Percentiles rank a stretch among this genome's conserved stretches.
These are phyloP conservation scores for Fraxinus pennsylvanica DNA, from an alignment of 257 asterid genomes.

Conservation along the genomic window DNA sequence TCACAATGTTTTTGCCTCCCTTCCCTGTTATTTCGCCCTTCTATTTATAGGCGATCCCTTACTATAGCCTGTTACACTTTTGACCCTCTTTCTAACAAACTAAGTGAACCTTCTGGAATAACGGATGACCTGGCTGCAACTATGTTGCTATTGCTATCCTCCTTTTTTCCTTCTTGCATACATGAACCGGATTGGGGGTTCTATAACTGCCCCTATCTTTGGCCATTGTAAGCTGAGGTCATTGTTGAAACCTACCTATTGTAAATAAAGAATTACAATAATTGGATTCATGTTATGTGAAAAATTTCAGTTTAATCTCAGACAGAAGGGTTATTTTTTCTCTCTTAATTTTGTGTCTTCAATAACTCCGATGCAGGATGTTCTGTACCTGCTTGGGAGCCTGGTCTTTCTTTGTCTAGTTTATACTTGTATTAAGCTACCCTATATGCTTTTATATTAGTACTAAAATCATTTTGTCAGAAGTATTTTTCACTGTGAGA, in stretches of 20 bases:
- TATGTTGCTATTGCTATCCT: too few relatives aligned
- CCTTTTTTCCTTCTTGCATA: too few relatives aligned
- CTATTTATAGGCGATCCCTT: too few relatives aligned
- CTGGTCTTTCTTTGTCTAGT: neutral
- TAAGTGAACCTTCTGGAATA: too few relatives aligned
- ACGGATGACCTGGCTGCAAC: too few relatives aligned
- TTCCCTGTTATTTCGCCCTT: too few relatives aligned
- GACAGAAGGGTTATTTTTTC: neutral
- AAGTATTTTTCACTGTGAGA: neutral
- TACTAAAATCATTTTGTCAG: neutral
- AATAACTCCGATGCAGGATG: neutral
- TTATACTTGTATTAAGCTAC: neutral
- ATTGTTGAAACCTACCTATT: neutral
- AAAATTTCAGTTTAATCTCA: neutral
- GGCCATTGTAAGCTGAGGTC: neutral
- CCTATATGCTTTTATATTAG: neutral
- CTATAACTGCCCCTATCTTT: neutral
- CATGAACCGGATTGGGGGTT: too few relatives aligned
- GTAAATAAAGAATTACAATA: neutral
- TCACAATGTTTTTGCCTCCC: too few relatives aligned
- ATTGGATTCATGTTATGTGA: neutral
- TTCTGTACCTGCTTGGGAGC: slow-evolving; percentile 1
- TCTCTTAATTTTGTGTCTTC: neutral
- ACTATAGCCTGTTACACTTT: too few relatives aligned
- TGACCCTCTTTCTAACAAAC: too few relatives aligned